Evolutionary conservation across 1,284 basidiomycete genomes (phyloP).

Genomic region (Leucoagaricus sp.): DNA sequence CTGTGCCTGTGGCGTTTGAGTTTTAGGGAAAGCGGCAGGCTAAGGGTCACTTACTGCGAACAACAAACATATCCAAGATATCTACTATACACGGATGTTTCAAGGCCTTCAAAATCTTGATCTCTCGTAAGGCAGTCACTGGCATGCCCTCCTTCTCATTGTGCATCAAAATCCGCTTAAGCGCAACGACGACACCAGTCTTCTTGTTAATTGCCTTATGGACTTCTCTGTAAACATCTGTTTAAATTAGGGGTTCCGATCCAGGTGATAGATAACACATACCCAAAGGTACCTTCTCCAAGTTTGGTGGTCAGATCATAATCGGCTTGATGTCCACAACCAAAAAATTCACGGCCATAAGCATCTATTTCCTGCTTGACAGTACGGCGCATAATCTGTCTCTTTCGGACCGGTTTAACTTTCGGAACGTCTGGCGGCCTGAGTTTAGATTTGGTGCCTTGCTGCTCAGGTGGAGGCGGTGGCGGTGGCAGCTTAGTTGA

Average conservation of each 20-base stretch:
- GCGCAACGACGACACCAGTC: slow-evolving; percentile 73
- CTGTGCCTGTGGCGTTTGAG: slow-evolving; percentile 46
- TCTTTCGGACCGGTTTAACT: slow-evolving; percentile 27
- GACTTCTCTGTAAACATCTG: slow-evolving; percentile 63
- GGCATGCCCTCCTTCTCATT: slow-evolving; percentile 97
- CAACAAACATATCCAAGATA: slow-evolving; percentile 91
- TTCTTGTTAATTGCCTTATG: slow-evolving; percentile 78
- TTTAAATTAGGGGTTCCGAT: slow-evolving; percentile 14
- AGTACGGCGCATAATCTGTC: slow-evolving; percentile 38
- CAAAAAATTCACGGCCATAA: slow-evolving; percentile 71
- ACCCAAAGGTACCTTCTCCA: slow-evolving; percentile 96
- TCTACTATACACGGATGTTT: slow-evolving; percentile 86
- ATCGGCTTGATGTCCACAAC: slow-evolving; percentile 76
- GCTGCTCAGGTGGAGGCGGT: slow-evolving; percentile 12
- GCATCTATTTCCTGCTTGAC: slow-evolving; percentile 65
- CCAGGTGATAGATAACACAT: slow-evolving; percentile 29
- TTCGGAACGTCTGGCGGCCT: slow-evolving; percentile 33
- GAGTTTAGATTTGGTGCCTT: slow-evolving; percentile 11
- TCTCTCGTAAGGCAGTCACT: slow-evolving; percentile 96
- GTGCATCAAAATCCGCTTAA: slow-evolving; percentile 96
- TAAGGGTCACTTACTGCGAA: slow-evolving; percentile 52
- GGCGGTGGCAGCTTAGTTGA: slow-evolving; percentile 9
- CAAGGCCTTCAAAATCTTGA: slow-evolving; percentile 93
- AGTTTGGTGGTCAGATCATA: slow-evolving; percentile 85
- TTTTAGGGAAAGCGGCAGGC: background rate